A percentile compares a stretch with the other conserved stretches of the same genome.
phyloP scores from a whole-genome alignment of 164 flowering plant species.

The Amborella trichopoda region DNA sequence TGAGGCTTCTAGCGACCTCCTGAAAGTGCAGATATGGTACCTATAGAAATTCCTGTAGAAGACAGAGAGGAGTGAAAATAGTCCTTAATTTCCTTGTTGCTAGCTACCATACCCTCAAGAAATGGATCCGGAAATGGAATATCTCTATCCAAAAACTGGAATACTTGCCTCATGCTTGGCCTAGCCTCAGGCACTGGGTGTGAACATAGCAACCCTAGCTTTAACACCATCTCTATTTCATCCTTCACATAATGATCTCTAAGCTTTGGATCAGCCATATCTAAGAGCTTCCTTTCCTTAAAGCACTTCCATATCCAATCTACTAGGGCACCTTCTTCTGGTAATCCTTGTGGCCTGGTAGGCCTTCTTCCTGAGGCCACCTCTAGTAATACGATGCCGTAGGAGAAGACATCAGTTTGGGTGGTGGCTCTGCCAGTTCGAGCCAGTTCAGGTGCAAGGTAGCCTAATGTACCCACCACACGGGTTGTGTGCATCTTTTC shows the following conservation, averaged over 20 bases:
- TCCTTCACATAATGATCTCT: constrained; percentile 2
- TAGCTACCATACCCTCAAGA: too few species aligned
- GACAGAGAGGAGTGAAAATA: too few species aligned
- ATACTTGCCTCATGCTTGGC: constrained; percentile 12
- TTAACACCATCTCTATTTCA: constrained; percentile 15
- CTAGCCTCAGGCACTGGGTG: constrained; percentile 6
- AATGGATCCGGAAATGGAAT: not conserved
- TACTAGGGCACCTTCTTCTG: not conserved
- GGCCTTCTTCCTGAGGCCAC: constrained; percentile 30
- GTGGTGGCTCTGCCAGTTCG: constrained; percentile 26
- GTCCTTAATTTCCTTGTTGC: too few species aligned
- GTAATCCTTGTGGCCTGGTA: not conserved
- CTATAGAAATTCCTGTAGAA: too few species aligned
- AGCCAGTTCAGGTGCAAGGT: constrained; percentile 41
- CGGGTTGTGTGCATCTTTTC: constrained; percentile 17
- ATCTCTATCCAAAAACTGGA: constrained; percentile 10
- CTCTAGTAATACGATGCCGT: constrained; percentile 33
- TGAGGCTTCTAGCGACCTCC: too few species aligned
- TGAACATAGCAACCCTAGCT: constrained; percentile 16
- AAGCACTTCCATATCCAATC: constrained; percentile 10
- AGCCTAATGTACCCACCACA: constrained; percentile 41
- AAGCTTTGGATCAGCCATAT: constrained; percentile 11
- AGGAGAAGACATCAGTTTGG: constrained; percentile 33
- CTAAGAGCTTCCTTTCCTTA: constrained; percentile 5
- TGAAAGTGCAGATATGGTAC: too few species aligned